Conservation (phyloP, 306 rosid species). For the Sicyos edulis region DNA sequence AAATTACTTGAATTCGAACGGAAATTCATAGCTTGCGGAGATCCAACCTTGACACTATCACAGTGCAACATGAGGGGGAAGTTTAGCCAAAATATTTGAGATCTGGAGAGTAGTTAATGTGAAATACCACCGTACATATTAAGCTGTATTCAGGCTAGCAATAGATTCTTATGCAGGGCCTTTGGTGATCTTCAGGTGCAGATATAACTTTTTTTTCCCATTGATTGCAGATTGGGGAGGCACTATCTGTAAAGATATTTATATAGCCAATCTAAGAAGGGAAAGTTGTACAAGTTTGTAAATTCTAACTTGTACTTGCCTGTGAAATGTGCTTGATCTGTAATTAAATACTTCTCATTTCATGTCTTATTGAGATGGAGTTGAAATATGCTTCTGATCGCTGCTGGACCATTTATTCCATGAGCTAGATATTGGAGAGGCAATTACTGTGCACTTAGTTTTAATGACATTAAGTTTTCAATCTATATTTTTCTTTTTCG, state of each 20-base stretch:
- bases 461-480: too few relatives aligned
- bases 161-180: slow-evolving; percentile 1
- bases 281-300: not conserved
- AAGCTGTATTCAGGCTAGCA: not conserved
- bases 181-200: not conserved
- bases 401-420: too few relatives aligned
- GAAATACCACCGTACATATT: not conserved
- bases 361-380: not conserved
- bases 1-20: not conserved
- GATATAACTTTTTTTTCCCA: not conserved
- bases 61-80: not conserved
- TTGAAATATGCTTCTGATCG: not conserved
- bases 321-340: not conserved
- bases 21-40: not conserved
- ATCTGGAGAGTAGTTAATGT: not conserved
- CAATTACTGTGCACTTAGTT: too few relatives aligned
- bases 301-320: not conserved
- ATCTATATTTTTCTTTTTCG: not conserved
- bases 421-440: too few relatives aligned
- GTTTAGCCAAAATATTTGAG: not conserved
- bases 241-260: slow-evolving; percentile 1
- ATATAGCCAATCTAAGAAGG: not conserved
- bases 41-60: not conserved
- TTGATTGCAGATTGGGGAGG: not conserved
- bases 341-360: not conserved